Percentiles rank a stretch among this genome's conserved stretches.
Conservation (phyloP, 208 protist species). For the Leishmania tarentolae region DNA sequence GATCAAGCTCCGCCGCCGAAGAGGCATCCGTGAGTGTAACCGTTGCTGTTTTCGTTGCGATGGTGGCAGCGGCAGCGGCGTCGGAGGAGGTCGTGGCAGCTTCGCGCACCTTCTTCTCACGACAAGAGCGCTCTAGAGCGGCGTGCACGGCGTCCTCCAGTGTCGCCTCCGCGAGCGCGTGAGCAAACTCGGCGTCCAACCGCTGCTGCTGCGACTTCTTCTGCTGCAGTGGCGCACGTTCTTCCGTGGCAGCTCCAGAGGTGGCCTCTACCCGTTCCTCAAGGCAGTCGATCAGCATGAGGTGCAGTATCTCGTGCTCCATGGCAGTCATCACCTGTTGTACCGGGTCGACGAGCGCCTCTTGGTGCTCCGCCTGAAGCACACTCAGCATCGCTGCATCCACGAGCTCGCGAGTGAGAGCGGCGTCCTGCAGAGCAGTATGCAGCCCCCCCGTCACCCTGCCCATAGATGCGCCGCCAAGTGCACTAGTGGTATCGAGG, state of each 20-base stretch:
- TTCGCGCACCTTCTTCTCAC: neutral
- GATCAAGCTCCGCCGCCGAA: neutral
- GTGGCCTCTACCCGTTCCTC: neutral
- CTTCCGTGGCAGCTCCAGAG: neutral
- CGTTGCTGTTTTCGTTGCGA: neutral
- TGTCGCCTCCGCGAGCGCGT: constrained; percentile 18
- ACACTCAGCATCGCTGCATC: constrained; percentile 18
- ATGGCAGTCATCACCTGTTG: constrained; percentile 17
- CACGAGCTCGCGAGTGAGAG: constrained; percentile 4
- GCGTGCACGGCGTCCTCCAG: constrained; percentile 15
- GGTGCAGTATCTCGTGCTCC: constrained; percentile 25
- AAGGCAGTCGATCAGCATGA: constrained; percentile 9
- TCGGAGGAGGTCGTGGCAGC: neutral
- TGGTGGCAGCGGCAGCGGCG: neutral
- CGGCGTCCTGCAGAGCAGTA: neutral
- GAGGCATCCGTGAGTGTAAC: neutral
- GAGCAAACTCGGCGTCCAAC: constrained; percentile 2
- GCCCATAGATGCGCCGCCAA: neutral
- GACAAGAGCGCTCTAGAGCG: neutral
- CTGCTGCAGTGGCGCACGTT: neutral
- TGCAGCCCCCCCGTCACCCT: constrained; percentile 4
- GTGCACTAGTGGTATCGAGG: neutral
- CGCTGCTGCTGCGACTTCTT: neutral
- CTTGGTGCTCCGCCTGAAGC: constrained; percentile 4
- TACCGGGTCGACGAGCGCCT: constrained; percentile 11